These are phyloP conservation scores for Aspergillus thermomutatus DNA, from an alignment of 2,329 filamentous ascomycete species.

Conservation along the genomic window DNA sequence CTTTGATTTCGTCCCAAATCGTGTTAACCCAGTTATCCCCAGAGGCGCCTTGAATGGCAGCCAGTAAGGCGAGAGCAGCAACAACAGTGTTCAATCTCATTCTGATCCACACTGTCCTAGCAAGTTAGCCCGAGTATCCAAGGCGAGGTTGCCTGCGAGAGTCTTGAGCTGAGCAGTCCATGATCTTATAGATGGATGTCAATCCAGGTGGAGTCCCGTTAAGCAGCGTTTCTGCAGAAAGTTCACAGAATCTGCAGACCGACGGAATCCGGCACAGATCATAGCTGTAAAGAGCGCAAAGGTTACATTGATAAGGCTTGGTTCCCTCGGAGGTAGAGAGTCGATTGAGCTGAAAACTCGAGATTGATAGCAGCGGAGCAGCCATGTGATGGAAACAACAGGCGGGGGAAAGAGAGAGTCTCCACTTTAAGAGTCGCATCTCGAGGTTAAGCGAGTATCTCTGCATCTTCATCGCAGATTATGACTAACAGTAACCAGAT, in stretches of 20 bases:
- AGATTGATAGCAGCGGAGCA: not conserved
- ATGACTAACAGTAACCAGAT: not conserved
- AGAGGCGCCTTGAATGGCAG: conserved; percentile 7
- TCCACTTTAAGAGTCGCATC: not conserved
- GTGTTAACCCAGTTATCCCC: conserved; percentile 2
- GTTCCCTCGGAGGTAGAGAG: not conserved
- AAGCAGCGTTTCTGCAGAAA: not conserved
- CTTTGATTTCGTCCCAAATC: conserved; percentile 30
- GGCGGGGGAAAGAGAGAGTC: not conserved
- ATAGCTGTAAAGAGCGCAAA: not conserved
- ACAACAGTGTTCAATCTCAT: conserved; percentile 14
- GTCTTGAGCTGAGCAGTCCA: not conserved
- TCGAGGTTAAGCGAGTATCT: too few species aligned
- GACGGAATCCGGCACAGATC: not conserved
- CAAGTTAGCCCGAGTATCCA: not conserved
- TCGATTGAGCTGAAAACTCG: not conserved
- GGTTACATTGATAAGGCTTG: not conserved
- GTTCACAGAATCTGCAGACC: not conserved
- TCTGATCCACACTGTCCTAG: not conserved
- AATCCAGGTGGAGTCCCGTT: not conserved
- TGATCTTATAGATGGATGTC: not conserved
- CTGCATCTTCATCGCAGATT: not conserved
- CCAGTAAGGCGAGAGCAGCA: conserved; percentile 5
- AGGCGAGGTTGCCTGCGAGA: not conserved
- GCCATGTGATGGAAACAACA: not conserved